Evolutionary conservation across 345 rosid genomes (phyloP).

Genomic region (Gossypium mustelinum): DNA sequence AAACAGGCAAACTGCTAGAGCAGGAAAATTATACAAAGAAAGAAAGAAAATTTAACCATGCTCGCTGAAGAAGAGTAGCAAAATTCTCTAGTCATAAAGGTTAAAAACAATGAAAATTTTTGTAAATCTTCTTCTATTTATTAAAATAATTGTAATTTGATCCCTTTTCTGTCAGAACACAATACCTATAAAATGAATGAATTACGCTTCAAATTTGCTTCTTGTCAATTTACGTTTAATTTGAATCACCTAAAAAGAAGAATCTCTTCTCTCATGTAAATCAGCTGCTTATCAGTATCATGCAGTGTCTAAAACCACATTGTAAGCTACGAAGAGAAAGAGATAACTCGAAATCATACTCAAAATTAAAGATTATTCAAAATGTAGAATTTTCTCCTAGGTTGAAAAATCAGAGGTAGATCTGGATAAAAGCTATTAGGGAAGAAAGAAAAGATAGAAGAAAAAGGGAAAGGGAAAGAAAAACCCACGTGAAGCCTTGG

Average conservation of each 20-base stretch:
- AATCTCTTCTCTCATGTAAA: not conserved
- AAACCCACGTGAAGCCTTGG: slow-evolving; percentile 78
- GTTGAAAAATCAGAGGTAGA: slow-evolving; percentile 13
- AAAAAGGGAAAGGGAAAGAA: not conserved
- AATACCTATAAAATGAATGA: not conserved
- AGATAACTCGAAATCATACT: not conserved
- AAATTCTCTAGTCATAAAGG: not conserved
- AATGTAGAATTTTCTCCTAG: not conserved
- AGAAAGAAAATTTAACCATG: not conserved
- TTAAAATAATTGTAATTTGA: not conserved
- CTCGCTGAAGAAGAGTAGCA: not conserved
- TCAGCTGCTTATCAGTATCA: not conserved
- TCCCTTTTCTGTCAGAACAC: too few relatives aligned
- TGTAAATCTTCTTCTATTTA: not conserved
- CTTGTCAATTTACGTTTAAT: not conserved
- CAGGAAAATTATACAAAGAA: not conserved
- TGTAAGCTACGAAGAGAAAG: not conserved
- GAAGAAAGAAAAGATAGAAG: not conserved
- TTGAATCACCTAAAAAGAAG: too few relatives aligned
- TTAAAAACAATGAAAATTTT: not conserved
- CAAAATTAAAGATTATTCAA: not conserved
- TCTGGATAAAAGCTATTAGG: not conserved
- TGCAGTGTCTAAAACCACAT: not conserved
- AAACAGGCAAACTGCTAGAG: not conserved
- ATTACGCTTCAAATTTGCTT: not conserved